Conservation (phyloP, 768 basidiomycete genomes). For the Boletus pseudopeckii region DNA sequence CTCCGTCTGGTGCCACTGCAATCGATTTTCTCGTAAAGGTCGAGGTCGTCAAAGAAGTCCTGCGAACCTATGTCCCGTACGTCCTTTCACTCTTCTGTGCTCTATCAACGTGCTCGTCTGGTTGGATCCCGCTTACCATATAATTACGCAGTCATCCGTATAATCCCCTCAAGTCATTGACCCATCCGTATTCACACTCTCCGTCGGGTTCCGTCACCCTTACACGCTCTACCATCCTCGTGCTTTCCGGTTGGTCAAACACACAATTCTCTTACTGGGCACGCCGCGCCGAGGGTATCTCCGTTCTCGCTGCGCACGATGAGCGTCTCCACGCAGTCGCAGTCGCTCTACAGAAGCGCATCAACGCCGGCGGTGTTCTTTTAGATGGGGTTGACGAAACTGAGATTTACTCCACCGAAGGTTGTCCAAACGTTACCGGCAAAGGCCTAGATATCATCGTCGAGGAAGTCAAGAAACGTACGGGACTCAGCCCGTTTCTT, state of each 20-base stretch:
- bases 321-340: conserved; percentile 39
- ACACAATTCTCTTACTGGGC: conserved; percentile 55
- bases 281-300: conserved; percentile 48
- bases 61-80: conserved; percentile 48
- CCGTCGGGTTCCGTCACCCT: conserved; percentile 44
- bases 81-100: conserved; percentile 21
- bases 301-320: conserved; percentile 43
- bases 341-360: conserved; percentile 39
- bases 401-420: conserved; percentile 26
- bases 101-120: conserved; percentile 4
- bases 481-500: conserved; percentile 45
- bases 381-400: conserved; percentile 25
- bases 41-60: conserved; percentile 48
- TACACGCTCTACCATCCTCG: conserved; percentile 45
- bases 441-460: conserved; percentile 49
- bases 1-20: conserved; percentile 38
- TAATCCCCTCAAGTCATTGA: conserved; percentile 47
- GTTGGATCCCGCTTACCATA: conserved; percentile 22
- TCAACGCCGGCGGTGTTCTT: conserved; percentile 34
- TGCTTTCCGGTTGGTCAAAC: conserved; percentile 51
- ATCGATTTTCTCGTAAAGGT: conserved; percentile 54
- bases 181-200: conserved; percentile 37
- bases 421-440: conserved; percentile 42
- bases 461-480: conserved; percentile 47
- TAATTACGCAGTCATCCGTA: conserved; percentile 44